phyloP scores from a whole-genome alignment of 2,329 filamentous ascomycete species.

The Trichophyton verrucosum region DNA sequence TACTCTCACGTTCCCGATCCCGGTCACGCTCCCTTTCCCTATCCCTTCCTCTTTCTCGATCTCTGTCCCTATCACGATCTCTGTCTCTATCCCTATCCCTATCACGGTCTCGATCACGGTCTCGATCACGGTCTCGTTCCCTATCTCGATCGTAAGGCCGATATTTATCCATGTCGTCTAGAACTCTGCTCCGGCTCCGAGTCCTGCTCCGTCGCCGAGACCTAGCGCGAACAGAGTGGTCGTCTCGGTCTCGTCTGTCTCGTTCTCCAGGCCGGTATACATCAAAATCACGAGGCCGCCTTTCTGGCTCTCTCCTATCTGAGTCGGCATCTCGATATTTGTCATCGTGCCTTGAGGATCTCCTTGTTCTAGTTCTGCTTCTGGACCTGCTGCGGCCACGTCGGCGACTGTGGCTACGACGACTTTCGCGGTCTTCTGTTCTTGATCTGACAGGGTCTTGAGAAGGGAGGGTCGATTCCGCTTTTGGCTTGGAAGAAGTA shows the following conservation, averaged over 20 bases:
- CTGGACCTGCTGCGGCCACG: constrained; percentile 19
- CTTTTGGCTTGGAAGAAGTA: constrained; percentile 5
- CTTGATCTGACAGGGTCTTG: neutral
- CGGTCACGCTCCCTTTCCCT: constrained; percentile 13
- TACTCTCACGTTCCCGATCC: constrained; percentile 12
- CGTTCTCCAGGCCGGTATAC: constrained; percentile 13
- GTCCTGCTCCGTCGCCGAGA: constrained; percentile 26
- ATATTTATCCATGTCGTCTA: constrained; percentile 1
- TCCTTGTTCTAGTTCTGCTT: constrained; percentile 16
- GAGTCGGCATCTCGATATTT: constrained; percentile 10
- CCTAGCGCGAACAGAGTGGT: constrained; percentile 23
- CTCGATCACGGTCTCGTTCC: constrained; percentile 12
- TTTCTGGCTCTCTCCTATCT: constrained; percentile 7
- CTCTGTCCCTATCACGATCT: constrained; percentile 6
- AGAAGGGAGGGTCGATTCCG: neutral
- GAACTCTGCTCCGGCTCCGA: constrained; percentile 22
- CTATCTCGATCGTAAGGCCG: constrained; percentile 5
- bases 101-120: constrained; percentile 10
- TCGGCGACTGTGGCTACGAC: constrained; percentile 11
- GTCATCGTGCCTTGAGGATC: constrained; percentile 15
- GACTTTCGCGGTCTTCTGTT: constrained; percentile 6
- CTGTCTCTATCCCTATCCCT: constrained; percentile 9
- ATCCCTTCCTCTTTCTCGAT: constrained; percentile 6
- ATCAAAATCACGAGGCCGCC: constrained; percentile 13
- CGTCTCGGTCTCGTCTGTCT: constrained; percentile 18